A percentile compares a stretch with the other conserved stretches of the same genome.
Evolutionary conservation across 2,329 filamentous ascomycete species (phyloP).

Genomic region (Paraphoma sp.): DNA sequence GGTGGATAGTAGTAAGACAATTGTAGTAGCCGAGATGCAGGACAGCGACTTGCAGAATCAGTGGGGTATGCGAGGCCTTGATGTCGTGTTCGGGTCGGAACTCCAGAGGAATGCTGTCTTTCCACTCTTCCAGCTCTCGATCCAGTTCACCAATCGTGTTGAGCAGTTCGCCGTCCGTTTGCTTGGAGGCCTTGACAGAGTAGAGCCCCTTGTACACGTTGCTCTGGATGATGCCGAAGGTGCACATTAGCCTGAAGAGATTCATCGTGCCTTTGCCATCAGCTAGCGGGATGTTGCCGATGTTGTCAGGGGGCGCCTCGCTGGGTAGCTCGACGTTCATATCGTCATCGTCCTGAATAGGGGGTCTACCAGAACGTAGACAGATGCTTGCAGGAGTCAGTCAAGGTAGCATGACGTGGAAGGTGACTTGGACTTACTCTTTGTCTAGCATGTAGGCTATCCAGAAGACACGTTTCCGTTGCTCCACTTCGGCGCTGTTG

Average conservation of each 20-base stretch:
- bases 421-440: slow-evolving; percentile 56
- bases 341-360: slow-evolving; percentile 76
- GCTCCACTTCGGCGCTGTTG: slow-evolving; percentile 92
- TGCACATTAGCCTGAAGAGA: slow-evolving; percentile 89
- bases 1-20: slow-evolving; percentile 94
- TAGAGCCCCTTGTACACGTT: slow-evolving; percentile 94
- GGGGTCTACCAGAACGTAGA: slow-evolving; percentile 73
- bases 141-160: slow-evolving; percentile 97
- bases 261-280: slow-evolving; percentile 94
- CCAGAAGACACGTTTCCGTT: slow-evolving; percentile 81
- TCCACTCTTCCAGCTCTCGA: slow-evolving; percentile 85
- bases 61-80: slow-evolving; percentile 85
- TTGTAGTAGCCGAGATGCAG: slow-evolving; percentile 98
- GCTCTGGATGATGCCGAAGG: slow-evolving; percentile 89
- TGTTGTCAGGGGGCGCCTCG: slow-evolving; percentile 87
- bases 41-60: slow-evolving; percentile 94
- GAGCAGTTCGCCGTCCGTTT: slow-evolving; percentile 89
- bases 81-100: slow-evolving; percentile 98
- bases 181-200: slow-evolving; percentile 88
- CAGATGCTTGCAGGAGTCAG: slow-evolving; percentile 60
- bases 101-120: slow-evolving; percentile 91
- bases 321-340: slow-evolving; percentile 98
- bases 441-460: slow-evolving; percentile 78
- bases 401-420: neutral
- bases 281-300: slow-evolving; percentile 89